Percentiles rank a stretch among this genome's conserved stretches.
Evolutionary conservation across 2,329 filamentous ascomycete species (phyloP).

Genomic region (Amylocarpus encephaloides): DNA sequence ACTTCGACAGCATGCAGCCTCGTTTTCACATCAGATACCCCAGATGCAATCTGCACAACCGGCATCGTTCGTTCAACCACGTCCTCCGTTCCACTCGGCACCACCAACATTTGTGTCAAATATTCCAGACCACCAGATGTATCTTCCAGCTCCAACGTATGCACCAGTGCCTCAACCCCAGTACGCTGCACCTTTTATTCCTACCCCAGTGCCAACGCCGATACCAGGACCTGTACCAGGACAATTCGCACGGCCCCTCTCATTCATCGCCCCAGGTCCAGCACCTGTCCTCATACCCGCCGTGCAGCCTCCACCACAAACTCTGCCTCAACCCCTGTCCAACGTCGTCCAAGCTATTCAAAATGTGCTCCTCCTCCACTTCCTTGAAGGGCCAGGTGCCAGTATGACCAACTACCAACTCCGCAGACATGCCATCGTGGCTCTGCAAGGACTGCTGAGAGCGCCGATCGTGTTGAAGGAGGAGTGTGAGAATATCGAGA

Average conservation of each 20-base stretch:
- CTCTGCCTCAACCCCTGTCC: background rate
- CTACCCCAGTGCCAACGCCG: too few species aligned
- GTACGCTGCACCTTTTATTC: too few species aligned
- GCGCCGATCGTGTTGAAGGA: background rate
- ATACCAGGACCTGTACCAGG: background rate
- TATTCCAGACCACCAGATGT: too few species aligned
- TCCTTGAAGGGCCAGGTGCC: slow-evolving; percentile 1
- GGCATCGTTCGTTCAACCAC: too few species aligned
- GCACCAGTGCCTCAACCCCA: too few species aligned
- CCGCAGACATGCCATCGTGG: background rate
- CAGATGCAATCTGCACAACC: too few species aligned
- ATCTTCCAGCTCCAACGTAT: too few species aligned
- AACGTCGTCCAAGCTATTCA: slow-evolving; percentile 1
- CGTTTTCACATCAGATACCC: too few species aligned
- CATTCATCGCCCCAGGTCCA: background rate
- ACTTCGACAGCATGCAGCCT: too few species aligned
- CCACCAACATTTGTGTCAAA: too few species aligned
- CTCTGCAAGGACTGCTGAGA: background rate
- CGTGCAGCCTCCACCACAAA: background rate
- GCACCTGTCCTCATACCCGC: background rate
- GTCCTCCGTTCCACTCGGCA: too few species aligned
- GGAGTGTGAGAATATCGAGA: background rate
- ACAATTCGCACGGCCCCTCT: background rate
- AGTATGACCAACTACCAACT: background rate
- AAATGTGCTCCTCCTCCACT: slow-evolving; percentile 1